These are phyloP conservation scores for Betula pendula DNA, from an alignment of 306 rosid genomes.

Conservation along the genomic window DNA sequence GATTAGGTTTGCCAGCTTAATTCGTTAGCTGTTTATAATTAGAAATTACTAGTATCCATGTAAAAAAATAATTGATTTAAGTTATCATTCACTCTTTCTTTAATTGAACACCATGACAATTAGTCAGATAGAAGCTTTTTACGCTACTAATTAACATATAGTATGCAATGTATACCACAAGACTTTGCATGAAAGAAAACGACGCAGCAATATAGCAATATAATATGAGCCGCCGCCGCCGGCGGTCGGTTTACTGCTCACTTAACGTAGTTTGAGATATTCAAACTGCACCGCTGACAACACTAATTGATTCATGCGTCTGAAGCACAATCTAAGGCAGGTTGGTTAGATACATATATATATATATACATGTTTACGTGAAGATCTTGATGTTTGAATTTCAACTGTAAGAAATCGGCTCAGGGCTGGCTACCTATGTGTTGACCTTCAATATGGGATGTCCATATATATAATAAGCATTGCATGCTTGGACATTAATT, in stretches of 20 bases:
- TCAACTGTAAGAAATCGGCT: background rate
- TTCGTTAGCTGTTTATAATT: background rate
- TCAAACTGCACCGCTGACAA: background rate
- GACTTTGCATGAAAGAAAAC: background rate
- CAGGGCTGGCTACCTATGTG: slow-evolving; percentile 1
- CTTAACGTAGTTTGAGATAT: slow-evolving; percentile 1
- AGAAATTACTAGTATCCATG: background rate
- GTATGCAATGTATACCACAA: background rate
- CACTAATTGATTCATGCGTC: slow-evolving; percentile 31
- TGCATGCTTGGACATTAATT: background rate
- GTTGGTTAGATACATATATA: background rate
- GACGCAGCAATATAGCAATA: background rate
- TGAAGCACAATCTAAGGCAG: slow-evolving; percentile 18
- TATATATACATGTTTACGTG: background rate
- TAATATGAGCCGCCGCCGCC: background rate
- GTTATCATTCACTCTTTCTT: background rate
- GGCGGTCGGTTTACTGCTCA: no score
- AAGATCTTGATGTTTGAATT: background rate
- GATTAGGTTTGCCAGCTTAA: background rate
- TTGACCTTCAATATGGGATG: slow-evolving; percentile 4
- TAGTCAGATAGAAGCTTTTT: background rate
- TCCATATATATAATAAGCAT: background rate
- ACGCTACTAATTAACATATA: background rate
- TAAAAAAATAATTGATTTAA: background rate
- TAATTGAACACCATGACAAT: no score